Evolutionary conservation across 139 green algal genomes (phyloP).

Genomic region (Volvox reticuliferus): DNA sequence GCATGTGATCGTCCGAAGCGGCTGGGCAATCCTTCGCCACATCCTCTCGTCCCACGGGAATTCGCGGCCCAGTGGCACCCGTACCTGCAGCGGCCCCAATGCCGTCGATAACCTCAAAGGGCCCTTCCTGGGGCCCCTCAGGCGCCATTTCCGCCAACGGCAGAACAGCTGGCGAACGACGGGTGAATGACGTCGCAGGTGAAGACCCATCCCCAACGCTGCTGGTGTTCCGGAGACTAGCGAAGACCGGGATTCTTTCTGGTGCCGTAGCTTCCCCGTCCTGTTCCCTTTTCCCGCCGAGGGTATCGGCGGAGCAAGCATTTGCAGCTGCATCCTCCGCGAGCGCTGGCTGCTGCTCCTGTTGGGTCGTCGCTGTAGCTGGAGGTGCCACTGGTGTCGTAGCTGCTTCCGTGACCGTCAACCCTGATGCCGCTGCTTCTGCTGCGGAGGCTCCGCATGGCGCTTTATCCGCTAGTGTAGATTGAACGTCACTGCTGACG

Average conservation of each 20-base stretch:
- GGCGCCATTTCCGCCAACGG: background rate
- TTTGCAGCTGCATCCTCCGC: too few species aligned
- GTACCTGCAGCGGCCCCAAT: background rate
- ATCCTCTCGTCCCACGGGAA: slow-evolving; percentile 3
- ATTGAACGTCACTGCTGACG: background rate
- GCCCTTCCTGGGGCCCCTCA: background rate
- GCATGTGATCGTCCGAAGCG: background rate
- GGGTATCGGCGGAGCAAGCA: too few species aligned
- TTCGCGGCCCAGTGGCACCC: background rate
- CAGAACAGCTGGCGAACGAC: background rate
- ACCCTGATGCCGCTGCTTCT: background rate
- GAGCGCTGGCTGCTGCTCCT: too few species aligned
- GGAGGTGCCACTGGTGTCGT: background rate
- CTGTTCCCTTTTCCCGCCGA: too few species aligned
- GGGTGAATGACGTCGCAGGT: background rate
- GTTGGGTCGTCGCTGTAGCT: background rate
- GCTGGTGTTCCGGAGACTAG: background rate
- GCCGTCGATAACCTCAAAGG: background rate
- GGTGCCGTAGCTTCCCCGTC: too few species aligned
- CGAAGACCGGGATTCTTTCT: too few species aligned
- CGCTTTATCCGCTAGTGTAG: too few species aligned
- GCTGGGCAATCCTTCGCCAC: background rate
- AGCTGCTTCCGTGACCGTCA: background rate
- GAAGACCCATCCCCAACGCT: background rate
- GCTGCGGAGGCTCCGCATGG: background rate